These are phyloP conservation scores for Chloropicon primus DNA, from an alignment of 139 green algal species.

Conservation along the genomic window DNA sequence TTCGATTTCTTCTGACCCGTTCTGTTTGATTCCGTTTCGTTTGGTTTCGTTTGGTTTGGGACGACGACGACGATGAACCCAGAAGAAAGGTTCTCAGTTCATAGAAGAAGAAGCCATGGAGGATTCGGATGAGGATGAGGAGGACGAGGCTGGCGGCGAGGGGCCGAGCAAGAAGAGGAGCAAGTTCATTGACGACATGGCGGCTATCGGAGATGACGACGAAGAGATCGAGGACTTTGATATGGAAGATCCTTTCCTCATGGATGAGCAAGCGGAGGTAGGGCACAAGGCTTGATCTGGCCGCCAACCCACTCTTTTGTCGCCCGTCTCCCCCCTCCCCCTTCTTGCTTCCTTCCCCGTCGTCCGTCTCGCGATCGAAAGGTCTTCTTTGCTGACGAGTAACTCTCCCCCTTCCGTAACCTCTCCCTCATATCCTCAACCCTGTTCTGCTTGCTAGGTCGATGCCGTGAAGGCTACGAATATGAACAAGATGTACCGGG, in stretches of 20 bases:
- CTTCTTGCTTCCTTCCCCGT: not conserved
- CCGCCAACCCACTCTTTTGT: not conserved
- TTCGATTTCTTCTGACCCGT: not conserved
- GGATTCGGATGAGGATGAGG: slow-evolving; percentile 5
- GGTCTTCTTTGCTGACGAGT: not conserved
- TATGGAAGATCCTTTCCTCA: not conserved
- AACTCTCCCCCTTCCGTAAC: too few relatives aligned
- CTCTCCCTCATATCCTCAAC: too few relatives aligned
- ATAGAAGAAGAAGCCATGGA: slow-evolving; percentile 1
- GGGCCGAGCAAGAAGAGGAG: not conserved
- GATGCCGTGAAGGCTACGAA: not conserved
- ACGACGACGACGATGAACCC: not conserved
- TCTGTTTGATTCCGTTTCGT: too few relatives aligned
- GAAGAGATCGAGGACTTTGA: slow-evolving; percentile 1
- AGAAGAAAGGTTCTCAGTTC: not conserved
- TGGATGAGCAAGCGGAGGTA: not conserved
- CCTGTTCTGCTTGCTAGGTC: too few relatives aligned
- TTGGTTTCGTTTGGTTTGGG: too few relatives aligned
- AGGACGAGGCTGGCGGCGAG: not conserved
- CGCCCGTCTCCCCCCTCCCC: not conserved
- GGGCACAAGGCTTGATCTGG: not conserved
- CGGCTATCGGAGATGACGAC: not conserved
- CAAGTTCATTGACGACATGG: slow-evolving; percentile 6
- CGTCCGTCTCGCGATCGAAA: not conserved
- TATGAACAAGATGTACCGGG: not conserved